Base-by-base conservation (phyloP, 2,329 filamentous ascomycete genomes). In the Aspergillus aculeatus region DNA sequence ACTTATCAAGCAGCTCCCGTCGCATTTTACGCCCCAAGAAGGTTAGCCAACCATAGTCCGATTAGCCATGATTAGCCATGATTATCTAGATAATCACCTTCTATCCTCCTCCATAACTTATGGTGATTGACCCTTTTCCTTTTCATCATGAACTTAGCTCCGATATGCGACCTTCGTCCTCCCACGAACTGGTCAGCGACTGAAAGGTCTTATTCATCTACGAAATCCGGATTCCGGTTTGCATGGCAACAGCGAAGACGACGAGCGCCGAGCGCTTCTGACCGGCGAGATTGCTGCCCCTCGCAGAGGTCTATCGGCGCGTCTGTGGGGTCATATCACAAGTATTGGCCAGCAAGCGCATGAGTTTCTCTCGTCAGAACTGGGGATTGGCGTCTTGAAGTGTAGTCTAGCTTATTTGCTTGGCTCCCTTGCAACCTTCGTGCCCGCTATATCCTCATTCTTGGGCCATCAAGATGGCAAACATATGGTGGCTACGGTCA, bases 401-500 rank as follows among this genome's bases (percentile, higher is more conserved):
- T 97, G 92, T 80, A 93, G 92, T 32, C 77, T 97, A 62, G 94
- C 93, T 49, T 97, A 97, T 77, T 80, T 96, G 4, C 77, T 97
- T 35, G 94, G 91, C 19, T 96, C 91, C 66, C 80, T 96, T 75
- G 92, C 89, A 38, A 97, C 93, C 0, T 95, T 96, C 68, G 87
- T 91, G 63, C 85, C 88, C 2, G 83, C 84, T 2, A 82, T 96
- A 58, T 88, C 92, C 16, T 79, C 82, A 7, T 85, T 92, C 58
- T 81, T 97, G 16, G 94, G 94, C 11, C 83, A 88, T 64, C 89
- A 92, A 71, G 93, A 96, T 76, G 92, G 92, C 54, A 97, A 97
- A 72, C 94, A 97, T 76, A 88, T 96, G 71, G 92, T 96, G 54
- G 92, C 92, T 32, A 97, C 94, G 2, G 86, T 97, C 59, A 96